Percentiles rank a stretch among this genome's conserved stretches.
phyloP scores from a whole-genome alignment of 116 monocot genomes.

The Trichopus zeylanicus region DNA sequence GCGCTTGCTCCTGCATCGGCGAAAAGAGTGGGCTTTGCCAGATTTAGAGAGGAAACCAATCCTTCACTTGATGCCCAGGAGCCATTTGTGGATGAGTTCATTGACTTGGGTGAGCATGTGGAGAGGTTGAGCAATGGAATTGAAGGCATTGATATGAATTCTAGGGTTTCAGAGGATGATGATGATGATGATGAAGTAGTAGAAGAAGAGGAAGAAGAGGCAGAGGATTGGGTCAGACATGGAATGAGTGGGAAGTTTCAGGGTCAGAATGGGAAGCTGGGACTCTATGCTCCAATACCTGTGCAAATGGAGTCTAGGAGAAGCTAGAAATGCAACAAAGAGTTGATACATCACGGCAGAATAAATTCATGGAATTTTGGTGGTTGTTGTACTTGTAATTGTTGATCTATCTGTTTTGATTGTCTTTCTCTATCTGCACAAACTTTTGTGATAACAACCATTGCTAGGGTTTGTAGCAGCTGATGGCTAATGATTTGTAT shows the following conservation, averaged over 20 bases:
- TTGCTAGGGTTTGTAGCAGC: no score
- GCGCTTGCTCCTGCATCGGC: background rate
- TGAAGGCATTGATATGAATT: background rate
- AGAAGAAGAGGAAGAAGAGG: background rate
- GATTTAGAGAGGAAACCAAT: constrained; percentile 5
- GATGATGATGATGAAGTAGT: background rate
- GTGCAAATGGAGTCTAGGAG: constrained; percentile 49
- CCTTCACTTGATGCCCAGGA: background rate
- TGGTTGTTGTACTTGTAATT: background rate
- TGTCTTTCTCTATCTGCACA: background rate
- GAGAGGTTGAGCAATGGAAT: background rate
- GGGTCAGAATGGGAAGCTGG: constrained; percentile 4
- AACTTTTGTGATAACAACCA: background rate
- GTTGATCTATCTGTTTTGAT: background rate
- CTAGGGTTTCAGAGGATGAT: constrained; percentile 14
- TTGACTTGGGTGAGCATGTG: background rate
- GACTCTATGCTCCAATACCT: constrained; percentile 42
- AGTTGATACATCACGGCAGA: no score
- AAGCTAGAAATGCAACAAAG: constrained; percentile 3
- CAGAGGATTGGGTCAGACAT: background rate
- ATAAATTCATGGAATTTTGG: no score
- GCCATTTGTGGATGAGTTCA: constrained; percentile 4
- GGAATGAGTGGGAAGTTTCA: background rate
- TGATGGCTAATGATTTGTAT: no score
- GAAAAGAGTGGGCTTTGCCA: constrained; percentile 47